Percentiles rank a stretch among this genome's conserved stretches.
Conservation (phyloP, 1,284 basidiomycete species). For the Sparassis latifolia region DNA sequence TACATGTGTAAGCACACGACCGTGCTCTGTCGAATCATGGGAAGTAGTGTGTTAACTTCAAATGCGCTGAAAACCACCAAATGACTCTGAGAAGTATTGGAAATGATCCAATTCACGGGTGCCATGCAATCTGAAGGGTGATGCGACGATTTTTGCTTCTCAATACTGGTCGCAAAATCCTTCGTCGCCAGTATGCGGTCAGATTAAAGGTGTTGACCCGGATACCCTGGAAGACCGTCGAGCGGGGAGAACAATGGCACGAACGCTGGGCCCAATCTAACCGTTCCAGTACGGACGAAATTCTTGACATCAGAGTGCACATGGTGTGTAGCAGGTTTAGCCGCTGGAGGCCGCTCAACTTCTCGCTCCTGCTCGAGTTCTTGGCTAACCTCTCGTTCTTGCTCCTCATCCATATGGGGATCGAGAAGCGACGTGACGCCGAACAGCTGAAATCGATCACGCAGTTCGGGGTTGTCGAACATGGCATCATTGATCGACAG, state of each 20-base stretch:
- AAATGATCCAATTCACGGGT: background rate
- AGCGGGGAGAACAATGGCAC: background rate
- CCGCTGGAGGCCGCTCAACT: constrained; percentile 27
- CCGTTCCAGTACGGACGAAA: background rate
- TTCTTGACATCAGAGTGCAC: background rate
- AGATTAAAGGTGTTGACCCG: background rate
- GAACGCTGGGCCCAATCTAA: background rate
- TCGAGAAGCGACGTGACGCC: background rate
- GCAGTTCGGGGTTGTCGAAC: background rate
- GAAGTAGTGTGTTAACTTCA: background rate
- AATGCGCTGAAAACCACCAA: background rate
- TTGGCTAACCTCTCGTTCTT: constrained; percentile 41
- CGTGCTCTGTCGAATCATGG: background rate
- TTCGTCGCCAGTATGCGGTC: background rate
- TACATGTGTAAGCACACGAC: background rate
- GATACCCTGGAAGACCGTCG: background rate
- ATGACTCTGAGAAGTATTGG: background rate
- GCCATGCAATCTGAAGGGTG: background rate
- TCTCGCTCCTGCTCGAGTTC: constrained; percentile 38
- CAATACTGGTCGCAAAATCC: background rate
- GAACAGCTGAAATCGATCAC: background rate
- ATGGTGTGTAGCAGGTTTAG: constrained; percentile 12
- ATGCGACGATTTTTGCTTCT: background rate
- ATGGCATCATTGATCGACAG: background rate
- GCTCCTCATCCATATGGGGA: constrained; percentile 36